Conservation (phyloP, 768 basidiomycete species). For the Imleria badia region DNA sequence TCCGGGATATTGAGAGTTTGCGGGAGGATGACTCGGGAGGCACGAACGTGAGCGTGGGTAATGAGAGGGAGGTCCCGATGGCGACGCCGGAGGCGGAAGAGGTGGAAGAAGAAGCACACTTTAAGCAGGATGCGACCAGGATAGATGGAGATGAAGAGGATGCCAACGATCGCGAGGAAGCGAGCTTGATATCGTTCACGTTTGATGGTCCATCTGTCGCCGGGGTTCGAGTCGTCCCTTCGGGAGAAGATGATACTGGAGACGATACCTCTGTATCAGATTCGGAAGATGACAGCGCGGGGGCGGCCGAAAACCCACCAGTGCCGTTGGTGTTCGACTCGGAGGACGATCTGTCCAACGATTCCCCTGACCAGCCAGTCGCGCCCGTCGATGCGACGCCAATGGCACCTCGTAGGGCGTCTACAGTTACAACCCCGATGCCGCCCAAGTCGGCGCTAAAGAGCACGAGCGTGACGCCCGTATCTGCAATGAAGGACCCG, state of each 20-base stretch:
- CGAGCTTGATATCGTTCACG: conserved; percentile 68
- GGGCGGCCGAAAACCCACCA: conserved; percentile 3
- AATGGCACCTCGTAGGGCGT: conserved; percentile 12
- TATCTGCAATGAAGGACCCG: conserved; percentile 56
- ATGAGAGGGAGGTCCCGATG: not conserved
- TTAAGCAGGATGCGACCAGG: conserved; percentile 29
- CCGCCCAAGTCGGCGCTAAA: conserved; percentile 43
- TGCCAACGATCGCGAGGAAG: conserved; percentile 62
- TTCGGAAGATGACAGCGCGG: conserved; percentile 27
- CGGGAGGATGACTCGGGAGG: conserved; percentile 56
- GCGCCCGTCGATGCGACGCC: conserved; percentile 20
- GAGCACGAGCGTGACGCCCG: conserved; percentile 50
- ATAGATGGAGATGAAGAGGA: conserved; percentile 49
- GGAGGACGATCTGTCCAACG: conserved; percentile 40
- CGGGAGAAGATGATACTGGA: conserved; percentile 32
- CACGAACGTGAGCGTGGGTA: not conserved
- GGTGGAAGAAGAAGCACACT: conserved; percentile 16
- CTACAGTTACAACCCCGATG: conserved; percentile 24
- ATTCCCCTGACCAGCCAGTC: conserved; percentile 2
- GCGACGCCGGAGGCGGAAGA: conserved; percentile 12
- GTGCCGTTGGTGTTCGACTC: conserved; percentile 22
- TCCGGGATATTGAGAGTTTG: conserved; percentile 87
- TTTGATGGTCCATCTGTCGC: conserved; percentile 62
- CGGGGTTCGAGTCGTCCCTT: conserved; percentile 50
- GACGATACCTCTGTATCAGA: conserved; percentile 42